Evolutionary conservation across 148 eudicot species (phyloP).

Genomic region (Silene uniflora): DNA sequence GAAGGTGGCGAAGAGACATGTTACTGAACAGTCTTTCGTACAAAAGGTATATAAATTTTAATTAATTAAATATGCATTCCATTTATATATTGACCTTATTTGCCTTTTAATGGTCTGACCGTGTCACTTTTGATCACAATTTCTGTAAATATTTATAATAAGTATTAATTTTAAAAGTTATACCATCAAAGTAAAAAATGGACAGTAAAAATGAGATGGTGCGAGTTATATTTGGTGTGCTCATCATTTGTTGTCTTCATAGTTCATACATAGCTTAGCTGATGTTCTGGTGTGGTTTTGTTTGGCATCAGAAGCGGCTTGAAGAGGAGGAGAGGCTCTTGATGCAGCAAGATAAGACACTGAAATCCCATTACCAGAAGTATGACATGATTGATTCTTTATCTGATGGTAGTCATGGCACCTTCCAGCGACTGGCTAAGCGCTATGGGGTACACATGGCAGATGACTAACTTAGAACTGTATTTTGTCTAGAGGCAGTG

Average conservation of each 20-base stretch:
- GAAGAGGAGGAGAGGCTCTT: constrained; percentile 64
- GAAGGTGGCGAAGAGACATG: constrained; percentile 42
- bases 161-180: too few relatives aligned
- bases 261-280: neutral
- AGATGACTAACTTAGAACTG: constrained; percentile 17
- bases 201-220: neutral
- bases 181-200: too few relatives aligned
- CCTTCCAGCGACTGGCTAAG: constrained; percentile 30
- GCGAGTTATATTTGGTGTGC: neutral
- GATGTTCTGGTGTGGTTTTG: neutral
- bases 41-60: constrained; percentile 37
- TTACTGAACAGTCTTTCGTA: constrained; percentile 44
- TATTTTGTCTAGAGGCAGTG: neutral
- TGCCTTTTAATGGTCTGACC: too few relatives aligned
- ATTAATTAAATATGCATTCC: too few relatives aligned
- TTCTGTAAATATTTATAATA: too few relatives aligned
- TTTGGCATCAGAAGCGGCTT: constrained; percentile 35
- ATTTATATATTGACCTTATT: too few relatives aligned
- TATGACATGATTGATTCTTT: constrained; percentile 41
- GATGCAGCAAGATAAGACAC: constrained; percentile 39
- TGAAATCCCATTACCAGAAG: constrained; percentile 48
- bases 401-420: constrained; percentile 35
- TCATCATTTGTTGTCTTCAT: neutral
- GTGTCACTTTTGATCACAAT: too few relatives aligned
- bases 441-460: constrained; percentile 30